phyloP scores from a whole-genome alignment of 2,329 filamentous ascomycete genomes.

The Cladosporium sp. region DNA sequence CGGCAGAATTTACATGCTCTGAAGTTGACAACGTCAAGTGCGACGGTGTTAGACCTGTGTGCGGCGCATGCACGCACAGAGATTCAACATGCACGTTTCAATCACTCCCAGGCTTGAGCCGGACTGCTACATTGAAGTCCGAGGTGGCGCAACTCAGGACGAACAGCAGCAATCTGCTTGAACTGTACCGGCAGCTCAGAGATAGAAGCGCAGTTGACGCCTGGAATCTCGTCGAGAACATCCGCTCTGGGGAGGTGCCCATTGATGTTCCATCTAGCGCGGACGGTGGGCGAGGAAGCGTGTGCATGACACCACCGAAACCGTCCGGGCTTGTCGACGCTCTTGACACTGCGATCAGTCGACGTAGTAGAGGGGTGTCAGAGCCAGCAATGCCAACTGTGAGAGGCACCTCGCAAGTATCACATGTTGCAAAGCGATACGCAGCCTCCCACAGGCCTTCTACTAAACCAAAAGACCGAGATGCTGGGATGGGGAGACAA shows the following conservation, averaged over 20 bases:
- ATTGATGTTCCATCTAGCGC: not conserved
- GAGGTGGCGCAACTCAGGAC: constrained; percentile 8
- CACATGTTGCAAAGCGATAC: not conserved
- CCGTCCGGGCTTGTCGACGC: not conserved
- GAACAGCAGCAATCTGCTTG: constrained; percentile 4
- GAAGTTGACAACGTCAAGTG: not conserved
- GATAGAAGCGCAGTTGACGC: not conserved
- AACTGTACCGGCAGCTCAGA: constrained; percentile 5
- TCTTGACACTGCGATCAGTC: not conserved
- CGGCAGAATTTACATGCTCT: not conserved
- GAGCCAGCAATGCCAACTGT: not conserved
- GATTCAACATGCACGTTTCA: not conserved
- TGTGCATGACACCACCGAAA: not conserved
- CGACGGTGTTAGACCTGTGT: constrained; percentile 2
- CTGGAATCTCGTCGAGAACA: not conserved
- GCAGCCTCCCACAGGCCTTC: not conserved
- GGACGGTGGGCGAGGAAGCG: not conserved
- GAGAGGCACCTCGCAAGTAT: not conserved
- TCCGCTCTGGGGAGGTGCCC: not conserved
- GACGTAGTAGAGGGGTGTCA: not conserved
- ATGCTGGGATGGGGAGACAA: not conserved
- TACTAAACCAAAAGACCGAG: not conserved
- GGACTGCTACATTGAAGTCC: constrained; percentile 10
- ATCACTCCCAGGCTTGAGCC: not conserved
- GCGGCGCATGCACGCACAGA: constrained; percentile 6